Base-by-base conservation (phyloP, 2,329 filamentous ascomycete species). In the Beauveria medogensis region DNA sequence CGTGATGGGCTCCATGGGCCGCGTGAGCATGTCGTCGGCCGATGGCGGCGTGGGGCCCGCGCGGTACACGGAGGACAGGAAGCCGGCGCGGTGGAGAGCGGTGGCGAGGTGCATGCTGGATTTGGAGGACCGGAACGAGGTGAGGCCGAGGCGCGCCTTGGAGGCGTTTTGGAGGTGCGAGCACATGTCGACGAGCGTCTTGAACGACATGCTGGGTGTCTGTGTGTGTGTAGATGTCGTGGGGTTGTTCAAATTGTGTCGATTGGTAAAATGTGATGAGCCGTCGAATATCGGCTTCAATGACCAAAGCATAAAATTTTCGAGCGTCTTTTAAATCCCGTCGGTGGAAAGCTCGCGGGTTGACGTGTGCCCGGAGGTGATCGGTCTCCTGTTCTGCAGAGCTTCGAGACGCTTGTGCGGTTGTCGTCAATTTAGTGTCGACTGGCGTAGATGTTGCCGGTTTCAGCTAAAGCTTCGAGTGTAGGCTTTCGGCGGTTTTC, bases 121-220 rank as follows among this genome's bases (percentile, higher is more conserved):
- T 67, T 92, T 92, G 55, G 85, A 87, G 77, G 88, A 87, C 51
- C 88, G 86, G 64, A 96, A 82, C 8, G 91, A 95, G 37, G 92
- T 96, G 55, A 96, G 80, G 66, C 88, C 90, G 0, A 97, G 85
- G 1, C 88, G 86, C n/a, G 90, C 91, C 69, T 86, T 86, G 61
- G 89, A 89, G 66, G 90, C 90, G 79, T 97, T 97, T 74, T 94
- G 90, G 61, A 97, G 82, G 78, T 96, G 92, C 66, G 91, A 92
- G 81, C 90, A 95, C 76, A 92, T 85, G 79, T 93, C 80, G 68
- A 85, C 82, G 65, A 96, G 82, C 75, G 88, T 85, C 71, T 83
- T 79, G 75, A 96, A 82, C 69, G 74, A 76, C 74, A 76, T 75
- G 65, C 52, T 67, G 67, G 63, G 50, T 57, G 51, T n/a, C 8